Evolutionary conservation across 2,329 filamentous ascomycete species (phyloP), one percentile per base, ranked within the genome.

Genomic region (Ophiostoma pallidulum): DNA sequence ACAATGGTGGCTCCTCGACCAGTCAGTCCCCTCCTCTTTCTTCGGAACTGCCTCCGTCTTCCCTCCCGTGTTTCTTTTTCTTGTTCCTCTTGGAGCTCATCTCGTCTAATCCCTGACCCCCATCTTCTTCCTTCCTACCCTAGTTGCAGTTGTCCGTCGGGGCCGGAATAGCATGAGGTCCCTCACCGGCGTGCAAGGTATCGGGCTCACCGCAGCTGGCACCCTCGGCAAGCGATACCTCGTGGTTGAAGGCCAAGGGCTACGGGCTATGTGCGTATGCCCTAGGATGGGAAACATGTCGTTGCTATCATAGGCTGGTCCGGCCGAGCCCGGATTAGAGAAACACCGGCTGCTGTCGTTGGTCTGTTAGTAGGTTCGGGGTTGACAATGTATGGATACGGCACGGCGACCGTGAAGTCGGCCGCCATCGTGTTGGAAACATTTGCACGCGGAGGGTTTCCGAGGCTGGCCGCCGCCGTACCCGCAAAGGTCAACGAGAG

Each of bases 161-260:
- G 14, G 12, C 14, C 7, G 41, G 41, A 7, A 49, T 28, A 8
- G 47, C 41, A 9, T 35, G 22, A 13, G 41, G 36, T 4, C 41
- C 47, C 9, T 24, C 45, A 13, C 31, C 29, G 20, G 45, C 28
- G 6, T 41, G 9, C 24, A 49, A 41, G 13, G 45, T 22, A n/a
- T 49, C 41, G 12, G 47, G 20, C 19, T 18, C 28, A 4, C 46
- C 46, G 19, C 47, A 49, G 37, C 36, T 41, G n/a, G 47, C 41
- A 3, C 47, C 47, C 29, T 40, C 36, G 16, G 29, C 47, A 2
- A 49, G 8, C 5, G 41, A 19, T 2, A 45, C 24, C 37, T 49
- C 35, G 5, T 16, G 36, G 26, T 49, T 45, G 37, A n/a, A n/a
- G n/a, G n/a, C n/a, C n/a, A n/a, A n/a, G n/a, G n/a, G n/a, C n/a